These are phyloP conservation scores for Vitis hybrid DNA, from an alignment of 177 flowering plant species.

Conservation along the genomic window DNA sequence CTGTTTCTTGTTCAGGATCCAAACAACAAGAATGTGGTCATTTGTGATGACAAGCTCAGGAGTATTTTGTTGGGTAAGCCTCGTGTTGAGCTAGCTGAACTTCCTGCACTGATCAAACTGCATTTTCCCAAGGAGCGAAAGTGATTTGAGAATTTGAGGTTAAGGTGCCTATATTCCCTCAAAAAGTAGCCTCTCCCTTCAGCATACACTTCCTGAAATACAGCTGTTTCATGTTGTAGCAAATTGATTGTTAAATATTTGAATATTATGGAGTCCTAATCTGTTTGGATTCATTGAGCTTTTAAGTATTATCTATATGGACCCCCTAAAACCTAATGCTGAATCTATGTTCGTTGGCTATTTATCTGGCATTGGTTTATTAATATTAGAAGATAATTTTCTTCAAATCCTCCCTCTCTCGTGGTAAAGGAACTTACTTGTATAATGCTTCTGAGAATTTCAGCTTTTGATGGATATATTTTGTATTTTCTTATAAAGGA, in stretches of 20 bases:
- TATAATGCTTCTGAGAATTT: no score
- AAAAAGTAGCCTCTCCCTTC: neutral
- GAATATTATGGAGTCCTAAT: neutral
- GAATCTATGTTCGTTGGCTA: neutral
- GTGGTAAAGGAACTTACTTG: no score
- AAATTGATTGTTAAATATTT: neutral
- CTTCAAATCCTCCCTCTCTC: neutral
- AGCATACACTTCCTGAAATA: neutral
- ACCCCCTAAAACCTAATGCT: neutral
- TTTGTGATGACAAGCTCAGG: constrained; percentile 80
- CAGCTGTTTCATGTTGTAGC: neutral
- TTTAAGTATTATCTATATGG: neutral
- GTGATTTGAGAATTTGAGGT: constrained; percentile 19
- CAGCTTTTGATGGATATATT: no score
- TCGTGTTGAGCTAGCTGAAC: constrained; percentile 78
- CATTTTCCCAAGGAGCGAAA: constrained; percentile 81
- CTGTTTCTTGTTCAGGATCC: constrained; percentile 59
- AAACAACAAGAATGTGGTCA: constrained; percentile 73
- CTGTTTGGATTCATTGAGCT: neutral
- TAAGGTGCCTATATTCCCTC: neutral
- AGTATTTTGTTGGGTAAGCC: constrained; percentile 73
- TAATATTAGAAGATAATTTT: neutral
- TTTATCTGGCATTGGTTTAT: neutral
- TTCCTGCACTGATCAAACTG: constrained; percentile 78
- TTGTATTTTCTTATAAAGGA: no score